Evolutionary conservation across 805 yeast genomes (phyloP), one percentile per base, ranked within the genome.

Genomic region (Candida schatavii): DNA sequence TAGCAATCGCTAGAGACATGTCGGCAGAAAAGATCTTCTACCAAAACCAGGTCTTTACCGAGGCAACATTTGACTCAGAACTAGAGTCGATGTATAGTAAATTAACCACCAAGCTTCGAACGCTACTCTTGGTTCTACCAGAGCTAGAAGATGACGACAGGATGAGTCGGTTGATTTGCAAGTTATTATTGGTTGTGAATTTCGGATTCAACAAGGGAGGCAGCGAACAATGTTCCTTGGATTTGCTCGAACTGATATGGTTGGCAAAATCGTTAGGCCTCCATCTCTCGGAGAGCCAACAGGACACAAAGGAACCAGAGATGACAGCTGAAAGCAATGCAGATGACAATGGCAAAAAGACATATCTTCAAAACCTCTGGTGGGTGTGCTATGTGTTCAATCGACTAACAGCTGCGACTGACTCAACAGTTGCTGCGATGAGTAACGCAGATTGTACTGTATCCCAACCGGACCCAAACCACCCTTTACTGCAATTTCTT

Each of bases 1-100:
- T 73, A 17, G 61, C 59, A 10, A 68, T 74, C 0, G 64, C 74
- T 7, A 52, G 74, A 15, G 73, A 73, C 42, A 63, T 64, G 31
- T 39, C 48, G 11, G 50, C 55, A 6, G 51, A 44, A 14, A 50
- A 53, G 4, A 53, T 57, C 6, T 38, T 57, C 15, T 41, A 40
- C 6, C 39, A 51, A 14, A 35, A 35, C 11, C 15, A 25, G 9
- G 42, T 48, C 4, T 49, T 48, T 31, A 34, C 37, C 11, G 42
- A 31, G 10, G 25, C 28, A 32, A 30, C 23, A 19, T 11, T 18
- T 4, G 32, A 13, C 18, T 3, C 39, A 19, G 27, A 9, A 17
- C 14, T 29, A 4, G 28, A 15, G 7, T 5, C 23, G 3, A 35
- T 33, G 19, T 34, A 45, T 3, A 41, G 40, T 7, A 42, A 48